Base-by-base conservation (phyloP, 805 yeast species). In the Starmerella bacillaris region DNA sequence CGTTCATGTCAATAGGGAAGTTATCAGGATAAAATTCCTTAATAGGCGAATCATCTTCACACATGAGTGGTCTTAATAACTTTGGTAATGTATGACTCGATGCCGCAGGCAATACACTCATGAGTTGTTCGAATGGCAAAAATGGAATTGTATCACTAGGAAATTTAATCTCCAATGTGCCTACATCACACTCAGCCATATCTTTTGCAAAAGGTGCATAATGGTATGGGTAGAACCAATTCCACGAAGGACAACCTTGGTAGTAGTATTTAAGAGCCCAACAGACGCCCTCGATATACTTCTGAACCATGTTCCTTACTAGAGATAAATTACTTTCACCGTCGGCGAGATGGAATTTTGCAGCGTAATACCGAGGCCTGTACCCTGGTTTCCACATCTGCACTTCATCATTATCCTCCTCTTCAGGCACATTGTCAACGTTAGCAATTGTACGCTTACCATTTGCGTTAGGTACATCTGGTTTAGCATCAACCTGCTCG, bases 181-280 rank as follows among this genome's bases (percentile, higher is more conserved):
- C 37, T 18, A 49, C 50, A 8, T 54, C 51, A 28, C 77, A 50
- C 31, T 72, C 68, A 2, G 55, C 61, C 49, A 89, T 78, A 54
- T 89, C 99, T 4, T 75, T 67, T 0, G 95, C 96, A 64, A 89
- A 84, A 17, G 99, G 99, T 0, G 98, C 96, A 59, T 89, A 92
- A 52, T 89, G 96, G 53, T 75, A 86, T 0, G 96, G 98, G 49
- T 76, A 89, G 55, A 72, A 89, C 98, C 98, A 89, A 37, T 74
- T 74, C 99, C 99, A 89, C 0, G 96, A 86, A 0, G 94, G 93
- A 58, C 96, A 86, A 2, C 95, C 96, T 56, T 89, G 96, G 55
- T 80, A 86, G 58, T 89, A 89, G 55, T 89, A 89, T 36, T 80
- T 58, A 43, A 89, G 62, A 1, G 76, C 93, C 99, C 99, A 89